phyloP scores from a whole-genome alignment of 805 yeast genomes.

The Hanseniaspora thailandica region DNA sequence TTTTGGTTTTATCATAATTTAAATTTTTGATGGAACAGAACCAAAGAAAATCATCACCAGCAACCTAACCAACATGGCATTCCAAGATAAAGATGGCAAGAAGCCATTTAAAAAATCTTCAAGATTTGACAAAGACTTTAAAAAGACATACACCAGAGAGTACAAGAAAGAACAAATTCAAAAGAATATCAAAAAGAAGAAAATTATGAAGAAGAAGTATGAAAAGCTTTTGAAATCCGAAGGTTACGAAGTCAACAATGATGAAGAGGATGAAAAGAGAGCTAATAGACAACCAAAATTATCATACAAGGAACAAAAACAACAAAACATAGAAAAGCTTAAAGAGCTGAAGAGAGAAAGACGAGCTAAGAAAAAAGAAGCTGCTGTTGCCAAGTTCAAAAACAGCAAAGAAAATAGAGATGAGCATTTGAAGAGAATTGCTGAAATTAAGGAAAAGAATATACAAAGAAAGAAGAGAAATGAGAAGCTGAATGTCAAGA shows the following conservation, averaged over 20 bases:
- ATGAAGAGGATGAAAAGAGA: slow-evolving; percentile 18
- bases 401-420: slow-evolving; percentile 32
- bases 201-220: slow-evolving; percentile 69
- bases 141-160: slow-evolving; percentile 31
- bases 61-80: not conserved
- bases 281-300: slow-evolving; percentile 4
- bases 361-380: slow-evolving; percentile 20
- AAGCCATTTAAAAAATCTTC: no score
- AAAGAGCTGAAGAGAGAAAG: slow-evolving; percentile 30
- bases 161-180: slow-evolving; percentile 53
- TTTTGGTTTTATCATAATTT: no score
- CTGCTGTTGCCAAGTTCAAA: slow-evolving; percentile 20
- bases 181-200: slow-evolving; percentile 62
- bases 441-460: slow-evolving; percentile 31
- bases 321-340: slow-evolving; percentile 27
- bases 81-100: not conserved
- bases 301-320: slow-evolving; percentile 19
- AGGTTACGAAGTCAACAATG: slow-evolving; percentile 46
- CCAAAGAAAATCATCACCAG: no score
- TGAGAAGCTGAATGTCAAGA: slow-evolving; percentile 39
- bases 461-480: slow-evolving; percentile 35
- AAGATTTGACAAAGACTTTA: not conserved
- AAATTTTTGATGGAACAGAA: no score
- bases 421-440: slow-evolving; percentile 30
- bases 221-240: slow-evolving; percentile 67